These are phyloP conservation scores for Martensiomyces pterosporus DNA, from an alignment of 192 early-diverging fungal species.

Conservation along the genomic window DNA sequence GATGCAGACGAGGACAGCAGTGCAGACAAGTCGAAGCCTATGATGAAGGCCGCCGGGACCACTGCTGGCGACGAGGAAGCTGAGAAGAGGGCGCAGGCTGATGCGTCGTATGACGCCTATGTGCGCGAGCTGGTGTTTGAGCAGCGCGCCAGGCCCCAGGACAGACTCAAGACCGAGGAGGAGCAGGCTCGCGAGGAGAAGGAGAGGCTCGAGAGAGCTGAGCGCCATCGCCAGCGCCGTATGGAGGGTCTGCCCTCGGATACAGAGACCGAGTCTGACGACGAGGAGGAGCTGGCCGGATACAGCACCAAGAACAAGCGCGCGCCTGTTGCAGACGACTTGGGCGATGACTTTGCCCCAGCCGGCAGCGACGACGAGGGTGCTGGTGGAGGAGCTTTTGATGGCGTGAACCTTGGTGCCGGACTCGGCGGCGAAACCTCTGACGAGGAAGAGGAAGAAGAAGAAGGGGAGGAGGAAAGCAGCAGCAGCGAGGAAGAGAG, in stretches of 20 bases:
- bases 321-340: conserved; percentile 60
- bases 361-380: conserved; percentile 46
- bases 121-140: conserved; percentile 83
- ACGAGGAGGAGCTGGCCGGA: conserved; percentile 48
- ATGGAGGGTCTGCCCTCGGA: conserved; percentile 72
- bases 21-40: conserved; percentile 20
- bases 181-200: conserved; percentile 84
- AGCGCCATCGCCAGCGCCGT: conserved; percentile 71
- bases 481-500: conserved; percentile 27
- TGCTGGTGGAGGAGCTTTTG: conserved; percentile 32
- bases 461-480: conserved; percentile 26
- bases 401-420: conserved; percentile 30
- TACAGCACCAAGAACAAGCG: conserved; percentile 47
- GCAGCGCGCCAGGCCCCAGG: conserved; percentile 77
- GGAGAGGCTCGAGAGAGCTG: conserved; percentile 80
- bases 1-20: conserved; percentile 17
- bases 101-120: conserved; percentile 77
- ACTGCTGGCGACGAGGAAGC: conserved; percentile 32
- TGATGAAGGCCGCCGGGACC: conserved; percentile 14
- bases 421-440: conserved; percentile 29
- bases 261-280: conserved; percentile 52
- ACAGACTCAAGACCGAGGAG: conserved; percentile 92
- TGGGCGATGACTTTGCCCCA: conserved; percentile 63
- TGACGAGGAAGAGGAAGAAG: conserved; percentile 32
- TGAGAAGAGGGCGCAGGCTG: too few species aligned